Conservation (phyloP, 2,329 filamentous ascomycete genomes). For the Fusarium odoratissimum region DNA sequence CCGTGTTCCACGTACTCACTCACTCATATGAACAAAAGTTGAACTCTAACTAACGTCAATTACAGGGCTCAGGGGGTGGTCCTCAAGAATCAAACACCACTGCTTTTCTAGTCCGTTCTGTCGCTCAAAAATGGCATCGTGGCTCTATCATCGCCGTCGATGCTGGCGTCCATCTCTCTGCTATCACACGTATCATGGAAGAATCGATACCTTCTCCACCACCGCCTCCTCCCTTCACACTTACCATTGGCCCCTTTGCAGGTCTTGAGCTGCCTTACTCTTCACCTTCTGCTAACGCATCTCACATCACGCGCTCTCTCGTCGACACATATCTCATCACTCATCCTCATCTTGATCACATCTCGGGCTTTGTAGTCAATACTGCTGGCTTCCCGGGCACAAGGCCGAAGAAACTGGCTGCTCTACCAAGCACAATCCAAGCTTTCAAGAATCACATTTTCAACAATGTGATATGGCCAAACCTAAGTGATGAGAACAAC, state of each 20-base stretch:
- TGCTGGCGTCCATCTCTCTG: slow-evolving; percentile 87
- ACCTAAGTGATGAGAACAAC: slow-evolving; percentile 94
- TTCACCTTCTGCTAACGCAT: slow-evolving; percentile 80
- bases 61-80: slow-evolving; percentile 87
- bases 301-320: slow-evolving; percentile 80
- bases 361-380: slow-evolving; percentile 92
- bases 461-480: slow-evolving; percentile 98
- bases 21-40: background rate
- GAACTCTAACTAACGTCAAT: slow-evolving; percentile 27
- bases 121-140: slow-evolving; percentile 80
- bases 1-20: slow-evolving; percentile 8
- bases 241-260: slow-evolving; percentile 79
- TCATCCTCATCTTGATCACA: slow-evolving; percentile 96
- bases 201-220: slow-evolving; percentile 56
- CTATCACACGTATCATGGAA: slow-evolving; percentile 84
- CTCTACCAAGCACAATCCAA: slow-evolving; percentile 87
- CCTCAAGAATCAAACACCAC: slow-evolving; percentile 92
- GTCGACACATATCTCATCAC: slow-evolving; percentile 93
- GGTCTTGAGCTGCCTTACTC: slow-evolving; percentile 77
- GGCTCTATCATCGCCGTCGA: slow-evolving; percentile 92
- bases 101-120: slow-evolving; percentile 86
- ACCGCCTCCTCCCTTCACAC: slow-evolving; percentile 59
- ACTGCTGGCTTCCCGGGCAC: slow-evolving; percentile 86
- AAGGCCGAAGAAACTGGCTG: slow-evolving; percentile 86
- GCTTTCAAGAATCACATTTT: slow-evolving; percentile 96